phyloP scores from a whole-genome alignment of 2,329 filamentous ascomycete species.

The Tympanopsis confertula region DNA sequence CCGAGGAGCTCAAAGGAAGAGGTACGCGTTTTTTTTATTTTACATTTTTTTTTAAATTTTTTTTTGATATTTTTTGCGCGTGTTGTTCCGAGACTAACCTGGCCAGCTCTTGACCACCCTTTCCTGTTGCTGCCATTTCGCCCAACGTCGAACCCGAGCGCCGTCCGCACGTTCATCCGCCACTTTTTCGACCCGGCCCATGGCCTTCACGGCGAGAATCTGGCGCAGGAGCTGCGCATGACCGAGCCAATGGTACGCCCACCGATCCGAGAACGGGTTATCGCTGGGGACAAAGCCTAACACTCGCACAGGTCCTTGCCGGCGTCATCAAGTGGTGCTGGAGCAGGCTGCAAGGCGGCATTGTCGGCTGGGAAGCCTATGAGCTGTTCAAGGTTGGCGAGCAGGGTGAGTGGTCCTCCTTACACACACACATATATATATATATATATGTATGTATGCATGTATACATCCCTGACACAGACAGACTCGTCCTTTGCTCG shows the following conservation, averaged over 20 bases:
- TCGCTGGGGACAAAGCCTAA: constrained; percentile 7
- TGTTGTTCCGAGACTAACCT: neutral
- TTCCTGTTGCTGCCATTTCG: constrained; percentile 91
- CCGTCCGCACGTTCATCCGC: constrained; percentile 81
- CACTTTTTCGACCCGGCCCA: constrained; percentile 74
- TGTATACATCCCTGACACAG: constrained; percentile 2
- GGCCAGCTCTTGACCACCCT: constrained; percentile 70
- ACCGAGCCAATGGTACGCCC: constrained; percentile 77
- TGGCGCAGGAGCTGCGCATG: constrained; percentile 80
- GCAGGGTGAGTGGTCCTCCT: constrained; percentile 48
- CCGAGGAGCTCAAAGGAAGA: constrained; percentile 83
- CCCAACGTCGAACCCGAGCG: constrained; percentile 81
- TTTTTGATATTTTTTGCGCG: constrained; percentile 1
- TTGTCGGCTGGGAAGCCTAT: constrained; percentile 95
- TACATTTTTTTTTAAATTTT: constrained; percentile 12
- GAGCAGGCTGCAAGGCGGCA: constrained; percentile 78
- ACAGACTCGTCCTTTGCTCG: constrained; percentile 82
- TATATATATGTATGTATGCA: constrained; percentile 2
- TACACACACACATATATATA: constrained; percentile 9
- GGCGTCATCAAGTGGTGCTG: constrained; percentile 98
- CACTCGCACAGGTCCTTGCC: constrained; percentile 60
- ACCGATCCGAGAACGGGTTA: constrained; percentile 3
- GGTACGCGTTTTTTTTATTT: constrained; percentile 43
- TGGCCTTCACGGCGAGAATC: constrained; percentile 52
- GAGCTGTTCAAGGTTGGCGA: constrained; percentile 93